These are phyloP conservation scores for Zygosaccharomyces bisporus DNA, from an alignment of 805 yeast species.

Conservation along the genomic window DNA sequence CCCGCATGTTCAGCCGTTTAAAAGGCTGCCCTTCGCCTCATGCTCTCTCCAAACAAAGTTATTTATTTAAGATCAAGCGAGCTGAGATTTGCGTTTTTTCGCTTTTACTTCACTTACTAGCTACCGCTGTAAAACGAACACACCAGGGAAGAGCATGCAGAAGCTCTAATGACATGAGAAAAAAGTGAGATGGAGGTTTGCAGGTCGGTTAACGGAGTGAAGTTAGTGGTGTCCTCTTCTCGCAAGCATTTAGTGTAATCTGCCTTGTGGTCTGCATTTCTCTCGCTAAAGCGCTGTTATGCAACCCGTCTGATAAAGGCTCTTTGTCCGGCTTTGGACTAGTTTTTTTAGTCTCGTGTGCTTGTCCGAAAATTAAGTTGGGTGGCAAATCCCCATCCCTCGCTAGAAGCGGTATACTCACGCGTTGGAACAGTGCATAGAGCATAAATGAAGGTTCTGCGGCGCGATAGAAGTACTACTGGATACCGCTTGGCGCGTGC, in stretches of 20 bases:
- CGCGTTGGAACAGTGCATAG: background rate
- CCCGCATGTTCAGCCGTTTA: background rate
- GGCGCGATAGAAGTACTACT: background rate
- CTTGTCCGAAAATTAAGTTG: background rate
- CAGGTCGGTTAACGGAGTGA: no score
- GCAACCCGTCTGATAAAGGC: background rate
- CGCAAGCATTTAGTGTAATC: no score
- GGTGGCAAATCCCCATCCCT: background rate
- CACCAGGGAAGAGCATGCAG: no score
- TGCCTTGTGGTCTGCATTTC: no score
- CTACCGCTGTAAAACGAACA: no score
- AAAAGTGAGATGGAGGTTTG: no score
- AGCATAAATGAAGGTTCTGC: background rate
- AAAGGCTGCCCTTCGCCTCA: background rate
- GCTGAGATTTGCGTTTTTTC: background rate
- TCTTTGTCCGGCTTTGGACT: background rate
- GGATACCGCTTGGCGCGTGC: background rate
- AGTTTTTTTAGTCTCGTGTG: background rate
- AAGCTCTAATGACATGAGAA: no score
- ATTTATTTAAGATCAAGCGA: background rate
- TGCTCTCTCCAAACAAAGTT: background rate
- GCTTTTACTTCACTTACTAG: background rate
- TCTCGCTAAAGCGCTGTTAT: no score
- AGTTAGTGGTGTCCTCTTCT: no score
- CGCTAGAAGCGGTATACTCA: background rate